Conservation (phyloP, 306 rosid species). For the Inga oerstediana region DNA sequence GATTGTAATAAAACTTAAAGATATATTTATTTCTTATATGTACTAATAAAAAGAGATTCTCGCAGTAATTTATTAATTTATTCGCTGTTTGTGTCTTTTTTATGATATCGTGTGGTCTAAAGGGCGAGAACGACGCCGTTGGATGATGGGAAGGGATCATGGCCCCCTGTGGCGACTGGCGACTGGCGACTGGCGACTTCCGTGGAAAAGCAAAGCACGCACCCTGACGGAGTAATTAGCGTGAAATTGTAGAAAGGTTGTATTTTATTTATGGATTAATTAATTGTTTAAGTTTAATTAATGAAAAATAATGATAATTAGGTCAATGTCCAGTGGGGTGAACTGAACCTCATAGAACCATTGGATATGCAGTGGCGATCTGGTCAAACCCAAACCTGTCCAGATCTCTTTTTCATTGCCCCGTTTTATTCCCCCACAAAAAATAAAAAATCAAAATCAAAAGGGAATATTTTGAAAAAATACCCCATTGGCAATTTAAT, state of each 20-base stretch:
- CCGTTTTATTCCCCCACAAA: background rate
- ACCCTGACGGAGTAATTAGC: background rate
- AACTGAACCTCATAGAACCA: background rate
- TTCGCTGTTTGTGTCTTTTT: background rate
- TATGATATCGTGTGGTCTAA: background rate
- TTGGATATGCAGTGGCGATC: background rate
- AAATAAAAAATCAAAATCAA: background rate
- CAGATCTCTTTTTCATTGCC: background rate
- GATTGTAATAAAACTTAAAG: background rate
- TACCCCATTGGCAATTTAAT: no score
- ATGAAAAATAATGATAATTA: background rate
- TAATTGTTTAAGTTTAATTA: background rate
- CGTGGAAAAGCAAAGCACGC: background rate
- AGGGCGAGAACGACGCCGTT: constrained; percentile 21
- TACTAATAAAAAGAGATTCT: background rate
- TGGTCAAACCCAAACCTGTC: constrained; percentile 7
- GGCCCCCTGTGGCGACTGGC: background rate
- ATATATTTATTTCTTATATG: background rate
- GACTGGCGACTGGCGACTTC: background rate
- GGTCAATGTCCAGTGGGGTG: constrained; percentile 15
- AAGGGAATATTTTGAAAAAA: no score
- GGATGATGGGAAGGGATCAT: background rate
- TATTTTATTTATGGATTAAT: background rate
- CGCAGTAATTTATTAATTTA: background rate
- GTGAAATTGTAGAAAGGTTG: background rate